phyloP scores from a whole-genome alignment of 148 eudicot species.

The Diospyros lotus region DNA sequence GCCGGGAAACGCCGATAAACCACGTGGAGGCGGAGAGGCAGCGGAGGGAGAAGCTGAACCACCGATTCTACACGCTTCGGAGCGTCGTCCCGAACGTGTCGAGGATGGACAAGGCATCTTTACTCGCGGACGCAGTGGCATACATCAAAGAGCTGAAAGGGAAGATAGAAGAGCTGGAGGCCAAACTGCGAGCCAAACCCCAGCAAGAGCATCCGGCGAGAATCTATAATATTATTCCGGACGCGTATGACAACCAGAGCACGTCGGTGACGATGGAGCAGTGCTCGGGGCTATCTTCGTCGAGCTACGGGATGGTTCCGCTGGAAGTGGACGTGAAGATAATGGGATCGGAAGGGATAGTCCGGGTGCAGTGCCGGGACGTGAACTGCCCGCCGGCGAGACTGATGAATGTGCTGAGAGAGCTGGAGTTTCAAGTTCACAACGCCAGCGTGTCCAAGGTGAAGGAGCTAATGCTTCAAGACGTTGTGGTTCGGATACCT shows the following conservation, averaged over 20 bases:
- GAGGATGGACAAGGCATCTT: conserved; percentile 54
- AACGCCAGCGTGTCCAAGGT: conserved; percentile 56
- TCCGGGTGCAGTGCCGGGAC: conserved; percentile 36
- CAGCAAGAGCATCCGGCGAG: background rate
- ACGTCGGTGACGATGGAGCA: no score
- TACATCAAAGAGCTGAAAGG: conserved; percentile 50
- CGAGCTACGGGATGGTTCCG: background rate
- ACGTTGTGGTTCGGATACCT: conserved; percentile 39
- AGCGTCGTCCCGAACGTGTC: conserved; percentile 41
- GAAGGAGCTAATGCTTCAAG: conserved; percentile 56
- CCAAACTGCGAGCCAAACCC: no score
- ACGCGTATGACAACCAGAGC: background rate
- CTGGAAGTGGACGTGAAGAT: conserved; percentile 37
- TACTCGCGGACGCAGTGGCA: conserved; percentile 34
- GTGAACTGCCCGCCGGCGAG: conserved; percentile 54
- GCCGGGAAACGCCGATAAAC: conserved; percentile 43
- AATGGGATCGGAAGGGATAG: conserved; percentile 56
- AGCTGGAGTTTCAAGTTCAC: conserved; percentile 41
- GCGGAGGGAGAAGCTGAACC: conserved; percentile 37
- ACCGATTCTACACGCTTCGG: conserved; percentile 34
- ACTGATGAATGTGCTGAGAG: conserved; percentile 42
- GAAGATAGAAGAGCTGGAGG: conserved; percentile 19
- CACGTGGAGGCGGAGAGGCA: conserved; percentile 36
- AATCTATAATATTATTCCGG: background rate
- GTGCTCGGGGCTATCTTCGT: background rate